Evolutionary conservation across 306 rosid species (phyloP), one percentile per base, ranked within the genome.

Genomic region (Quercus engelmannii): DNA sequence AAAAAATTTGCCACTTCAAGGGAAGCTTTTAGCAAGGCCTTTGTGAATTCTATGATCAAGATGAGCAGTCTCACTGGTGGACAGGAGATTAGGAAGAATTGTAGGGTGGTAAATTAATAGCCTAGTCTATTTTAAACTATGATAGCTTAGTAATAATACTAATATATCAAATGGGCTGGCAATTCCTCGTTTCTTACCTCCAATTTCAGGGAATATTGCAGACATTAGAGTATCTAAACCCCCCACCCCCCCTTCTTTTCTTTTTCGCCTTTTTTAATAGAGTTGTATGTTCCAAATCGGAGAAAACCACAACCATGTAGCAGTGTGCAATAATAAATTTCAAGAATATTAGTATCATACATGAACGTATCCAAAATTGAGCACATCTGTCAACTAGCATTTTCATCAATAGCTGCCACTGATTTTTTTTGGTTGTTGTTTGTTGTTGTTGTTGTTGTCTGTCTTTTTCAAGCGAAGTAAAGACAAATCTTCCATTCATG

Each of bases 21-120:
- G 62, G 35, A 79, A 43, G 86, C 82, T 65, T 92, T 92, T 76
- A 86, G 85, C 57, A 79, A 64, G 38, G 91, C 92, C 35, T 90
- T 92, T 63, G 93, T 92, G 21, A 83, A 83, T 69, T 90, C 97
- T 19, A 92, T 92, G 90, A 83, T 90, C 85, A 92, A 88, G 79
- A 92, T 92, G 97, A 83, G 96, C 68, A 85, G 86, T 84, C 84
- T 90, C 68, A 25, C 78, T 8, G 77, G 76, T 25, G 95, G 91
- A 23, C 86, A 87, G 62, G 90, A 92, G 69, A 78, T 89, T 77
- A 89, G 92, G 75, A 93, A 89, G 69, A 80, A 88, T 63, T 88
- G 89, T 65, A 81, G 85, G 52, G 84, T 84, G 14, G 86, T 81
- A 77, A 88, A 85, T 56, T 85, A 73, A 77, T 31, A 74, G 57